Base-by-base conservation (phyloP, 2,329 filamentous ascomycete species). In the Macroventuria anomochaeta region DNA sequence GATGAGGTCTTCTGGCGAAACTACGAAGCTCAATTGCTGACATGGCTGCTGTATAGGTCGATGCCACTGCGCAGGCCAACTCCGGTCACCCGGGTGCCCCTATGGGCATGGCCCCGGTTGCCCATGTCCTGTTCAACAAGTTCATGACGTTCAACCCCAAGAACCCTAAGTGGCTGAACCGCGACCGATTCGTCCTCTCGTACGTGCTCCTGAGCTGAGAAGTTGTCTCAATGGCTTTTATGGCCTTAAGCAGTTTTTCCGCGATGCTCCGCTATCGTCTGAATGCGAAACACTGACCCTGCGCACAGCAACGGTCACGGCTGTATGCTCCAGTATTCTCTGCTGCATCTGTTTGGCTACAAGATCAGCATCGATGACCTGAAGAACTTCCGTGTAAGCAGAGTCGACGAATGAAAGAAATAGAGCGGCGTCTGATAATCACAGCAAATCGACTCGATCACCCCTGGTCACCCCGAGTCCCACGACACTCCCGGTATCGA, bases 121-220 rank as follows among this genome's bases (percentile, higher is more conserved):
- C 95, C 78, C 95, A 97, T 85, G 91, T 97, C 73, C 87, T 99
- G 64, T 99, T 91, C 83, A 96, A 96, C 87, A 96, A 95, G 80
- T 96, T 97, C 85, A 91, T 99, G 91, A 96, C 82, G 78, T 99
- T 97, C 86, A 99, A 97, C 88, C 95, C 95, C 72, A 96, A 97
- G 88, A 97, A 96, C 86, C 91, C 95, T 70, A 84, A 91, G 64
- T 99, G 93, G 93, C 74, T 95, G 71, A 97, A 97, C 87, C 89
- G 95, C 75, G 95, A 99, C 81, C 90, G 95, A 78, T 99, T 99
- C 75, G 92, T 99, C 60, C 92, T 99, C 77, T 99, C 95, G 93
- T 97, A 86, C 85, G 93, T 89, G 29, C 25, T 33, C 11, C n/a
- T 12, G 4, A 25, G 26, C 29, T n/a, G 10, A 11, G 7, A 13